These are phyloP conservation scores for Jasminum sambac DNA, from an alignment of 257 asterid species.

Conservation along the genomic window DNA sequence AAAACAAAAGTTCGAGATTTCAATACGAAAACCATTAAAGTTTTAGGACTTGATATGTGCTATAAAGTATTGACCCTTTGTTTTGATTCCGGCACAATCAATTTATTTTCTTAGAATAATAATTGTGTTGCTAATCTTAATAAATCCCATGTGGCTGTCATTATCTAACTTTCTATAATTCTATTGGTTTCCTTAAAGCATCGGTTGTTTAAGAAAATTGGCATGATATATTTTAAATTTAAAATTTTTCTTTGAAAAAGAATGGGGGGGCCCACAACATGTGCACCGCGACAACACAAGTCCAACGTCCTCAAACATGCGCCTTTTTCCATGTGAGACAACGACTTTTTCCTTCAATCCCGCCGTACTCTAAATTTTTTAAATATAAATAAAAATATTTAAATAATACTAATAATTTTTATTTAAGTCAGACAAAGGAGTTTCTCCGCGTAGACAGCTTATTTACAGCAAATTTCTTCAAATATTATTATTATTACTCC, in stretches of 20 bases:
- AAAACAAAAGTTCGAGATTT: no score
- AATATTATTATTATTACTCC: not conserved
- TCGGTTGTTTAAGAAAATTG: slow-evolving; percentile 17
- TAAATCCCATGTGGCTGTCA: not conserved
- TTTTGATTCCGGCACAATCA: no score
- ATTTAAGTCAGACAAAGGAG: not conserved
- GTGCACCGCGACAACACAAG: not conserved
- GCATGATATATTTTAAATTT: not conserved
- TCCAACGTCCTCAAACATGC: not conserved
- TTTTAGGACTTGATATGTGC: no score
- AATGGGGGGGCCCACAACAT: not conserved
- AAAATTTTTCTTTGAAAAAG: not conserved
- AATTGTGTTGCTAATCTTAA: no score
- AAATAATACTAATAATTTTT: no score
- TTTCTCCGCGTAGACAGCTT: slow-evolving; percentile 32
- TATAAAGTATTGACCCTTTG: no score
- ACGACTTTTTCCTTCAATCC: not conserved
- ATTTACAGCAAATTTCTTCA: slow-evolving; percentile 32
- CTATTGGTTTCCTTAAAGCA: not conserved
- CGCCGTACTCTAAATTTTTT: no score
- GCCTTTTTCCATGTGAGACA: slow-evolving; percentile 4
- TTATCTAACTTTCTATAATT: not conserved
- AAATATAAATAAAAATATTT: not conserved
- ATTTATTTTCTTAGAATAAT: no score
- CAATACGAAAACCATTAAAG: no score